phyloP scores from a whole-genome alignment of 441 rosid species.

The Syzygium syzygioides region DNA sequence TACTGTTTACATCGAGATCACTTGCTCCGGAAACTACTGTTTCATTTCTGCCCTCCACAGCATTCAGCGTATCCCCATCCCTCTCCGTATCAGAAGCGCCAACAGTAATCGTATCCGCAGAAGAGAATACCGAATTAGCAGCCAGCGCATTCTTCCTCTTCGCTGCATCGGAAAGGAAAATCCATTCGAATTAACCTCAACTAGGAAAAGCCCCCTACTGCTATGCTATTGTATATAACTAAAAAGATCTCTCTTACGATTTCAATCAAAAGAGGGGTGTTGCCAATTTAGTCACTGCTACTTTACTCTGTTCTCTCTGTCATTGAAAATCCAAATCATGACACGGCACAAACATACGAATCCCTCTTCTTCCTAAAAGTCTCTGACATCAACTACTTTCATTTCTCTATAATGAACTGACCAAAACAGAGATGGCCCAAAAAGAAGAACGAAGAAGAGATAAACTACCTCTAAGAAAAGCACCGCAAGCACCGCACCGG shows the following conservation, averaged over 20 bases:
- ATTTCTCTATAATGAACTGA: not conserved
- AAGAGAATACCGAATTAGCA: not conserved
- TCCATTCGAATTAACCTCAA: not conserved
- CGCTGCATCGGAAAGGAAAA: not conserved
- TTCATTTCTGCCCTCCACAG: not conserved
- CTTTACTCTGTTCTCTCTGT: not conserved
- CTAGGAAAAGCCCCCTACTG: not conserved
- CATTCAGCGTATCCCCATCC: not conserved
- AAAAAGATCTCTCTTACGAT: not conserved
- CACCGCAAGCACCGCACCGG: not conserved
- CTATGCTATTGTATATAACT: not conserved
- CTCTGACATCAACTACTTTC: not conserved
- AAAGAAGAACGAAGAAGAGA: not conserved
- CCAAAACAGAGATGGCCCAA: no score
- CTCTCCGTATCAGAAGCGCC: not conserved
- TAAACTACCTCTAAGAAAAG: not conserved
- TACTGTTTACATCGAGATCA: not conserved
- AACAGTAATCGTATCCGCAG: not conserved
- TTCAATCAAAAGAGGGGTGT: not conserved
- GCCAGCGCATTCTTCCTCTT: not conserved
- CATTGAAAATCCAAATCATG: not conserved
- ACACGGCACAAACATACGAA: not conserved
- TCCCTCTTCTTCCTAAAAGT: not conserved
- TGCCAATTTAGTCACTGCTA: not conserved
- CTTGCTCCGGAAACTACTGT: not conserved